A percentile compares a stretch with the other conserved stretches of the same genome.
These are phyloP conservation scores for Cercospora sp. DNA, from an alignment of 2,329 filamentous ascomycete species.

Conservation along the genomic window DNA sequence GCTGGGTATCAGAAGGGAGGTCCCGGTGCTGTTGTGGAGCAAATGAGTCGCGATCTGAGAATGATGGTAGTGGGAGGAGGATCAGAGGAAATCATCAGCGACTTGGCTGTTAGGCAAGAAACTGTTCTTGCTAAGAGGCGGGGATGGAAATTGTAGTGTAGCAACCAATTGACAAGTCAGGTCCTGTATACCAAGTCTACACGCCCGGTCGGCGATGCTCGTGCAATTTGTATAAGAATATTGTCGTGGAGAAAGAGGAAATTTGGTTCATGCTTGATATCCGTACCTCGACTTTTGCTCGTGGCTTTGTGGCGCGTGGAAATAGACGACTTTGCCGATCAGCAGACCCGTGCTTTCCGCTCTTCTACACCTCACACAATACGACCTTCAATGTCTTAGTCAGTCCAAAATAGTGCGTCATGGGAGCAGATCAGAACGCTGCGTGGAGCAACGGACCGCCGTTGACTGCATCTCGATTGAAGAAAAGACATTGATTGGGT, in stretches of 20 bases:
- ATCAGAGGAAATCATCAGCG: slow-evolving; percentile 39
- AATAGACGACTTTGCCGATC: neutral
- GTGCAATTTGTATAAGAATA: neutral
- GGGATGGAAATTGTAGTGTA: slow-evolving; percentile 47
- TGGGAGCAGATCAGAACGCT: neutral
- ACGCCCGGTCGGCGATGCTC: neutral
- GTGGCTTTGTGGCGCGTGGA: neutral
- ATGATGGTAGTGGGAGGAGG: slow-evolving; percentile 47
- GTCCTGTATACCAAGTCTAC: neutral
- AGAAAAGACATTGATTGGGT: neutral
- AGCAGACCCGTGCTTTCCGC: neutral
- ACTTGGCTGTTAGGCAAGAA: slow-evolving; percentile 40
- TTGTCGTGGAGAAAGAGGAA: neutral
- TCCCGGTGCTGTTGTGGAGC: slow-evolving; percentile 53
- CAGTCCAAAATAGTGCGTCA: neutral
- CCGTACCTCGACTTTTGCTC: neutral
- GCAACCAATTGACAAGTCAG: neutral
- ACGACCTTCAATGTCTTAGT: neutral
- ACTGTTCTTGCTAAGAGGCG: slow-evolving; percentile 40
- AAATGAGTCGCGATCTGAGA: slow-evolving; percentile 55
- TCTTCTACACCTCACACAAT: neutral
- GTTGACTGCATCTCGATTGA: neutral
- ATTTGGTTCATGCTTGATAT: neutral
- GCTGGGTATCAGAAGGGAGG: slow-evolving; percentile 56
- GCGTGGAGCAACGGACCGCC: neutral